A percentile compares a stretch with the other conserved stretches of the same genome.
phyloP scores from a whole-genome alignment of 148 eudicot genomes.

The Chenopodium formosanum region DNA sequence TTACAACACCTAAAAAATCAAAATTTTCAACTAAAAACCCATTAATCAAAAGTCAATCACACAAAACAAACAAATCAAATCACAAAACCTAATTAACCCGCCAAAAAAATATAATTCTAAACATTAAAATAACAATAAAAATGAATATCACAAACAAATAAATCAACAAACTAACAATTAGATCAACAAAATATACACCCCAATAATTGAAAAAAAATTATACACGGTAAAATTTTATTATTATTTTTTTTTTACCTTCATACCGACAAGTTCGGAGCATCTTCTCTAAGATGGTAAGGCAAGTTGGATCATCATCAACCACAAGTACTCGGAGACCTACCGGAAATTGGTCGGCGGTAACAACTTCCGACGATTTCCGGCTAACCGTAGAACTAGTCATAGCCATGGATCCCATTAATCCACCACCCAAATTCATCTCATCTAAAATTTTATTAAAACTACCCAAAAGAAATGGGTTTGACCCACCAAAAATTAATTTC shows the following conservation, averaged over 20 bases:
- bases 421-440: constrained; percentile 66
- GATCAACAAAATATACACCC: constrained; percentile 12
- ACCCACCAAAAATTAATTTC: constrained; percentile 22
- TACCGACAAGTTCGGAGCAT: constrained; percentile 86
- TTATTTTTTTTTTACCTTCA: constrained; percentile 48
- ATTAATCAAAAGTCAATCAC: background rate
- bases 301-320: constrained; percentile 96
- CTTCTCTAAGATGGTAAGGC: constrained; percentile 85
- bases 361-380: constrained; percentile 49
- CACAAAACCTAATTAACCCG: constrained; percentile 7
- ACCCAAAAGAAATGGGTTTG: constrained; percentile 17
- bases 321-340: constrained; percentile 88
- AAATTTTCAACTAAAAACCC: background rate
- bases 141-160: background rate
- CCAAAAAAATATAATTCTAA: background rate
- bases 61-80: background rate
- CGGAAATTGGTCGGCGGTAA: constrained; percentile 66
- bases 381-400: constrained; percentile 40
- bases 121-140: background rate
- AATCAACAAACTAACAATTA: background rate
- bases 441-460: constrained; percentile 20
- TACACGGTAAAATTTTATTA: background rate
- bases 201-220: background rate
- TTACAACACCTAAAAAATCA: background rate
- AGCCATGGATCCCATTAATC: constrained; percentile 54